Percentiles rank a stretch among this genome's conserved stretches.
These are phyloP conservation scores for Tuber brumale DNA, from an alignment of 495 filamentous ascomycete genomes.

Conservation along the genomic window DNA sequence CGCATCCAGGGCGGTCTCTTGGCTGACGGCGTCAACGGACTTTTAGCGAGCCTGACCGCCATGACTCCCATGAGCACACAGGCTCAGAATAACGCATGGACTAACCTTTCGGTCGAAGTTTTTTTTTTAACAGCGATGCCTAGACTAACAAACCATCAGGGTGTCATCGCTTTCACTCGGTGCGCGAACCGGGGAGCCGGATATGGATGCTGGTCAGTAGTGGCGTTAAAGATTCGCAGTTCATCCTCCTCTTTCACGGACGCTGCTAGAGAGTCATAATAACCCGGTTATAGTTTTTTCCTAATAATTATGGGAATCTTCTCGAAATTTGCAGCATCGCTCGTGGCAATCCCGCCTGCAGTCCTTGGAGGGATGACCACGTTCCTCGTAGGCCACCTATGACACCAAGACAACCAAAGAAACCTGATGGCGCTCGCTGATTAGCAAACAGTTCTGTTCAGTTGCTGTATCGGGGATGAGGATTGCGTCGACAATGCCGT, in stretches of 20 bases:
- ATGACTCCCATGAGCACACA: conserved; percentile 75
- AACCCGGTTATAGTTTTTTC: conserved; percentile 63
- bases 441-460: conserved; percentile 53
- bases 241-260: neutral
- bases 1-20: conserved; percentile 88
- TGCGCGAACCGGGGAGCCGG: conserved; percentile 86
- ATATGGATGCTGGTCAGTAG: conserved; percentile 54
- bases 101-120: too few relatives aligned
- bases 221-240: neutral
- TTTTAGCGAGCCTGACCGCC: conserved; percentile 73
- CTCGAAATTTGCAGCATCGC: conserved; percentile 80
- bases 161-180: conserved; percentile 80
- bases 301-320: conserved; percentile 76
- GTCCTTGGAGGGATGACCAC: conserved; percentile 92
- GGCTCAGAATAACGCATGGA: conserved; percentile 69
- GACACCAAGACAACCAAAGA: neutral
- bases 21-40: conserved; percentile 75
- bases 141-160: conserved; percentile 27
- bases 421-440: neutral
- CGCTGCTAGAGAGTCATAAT: neutral
- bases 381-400: conserved; percentile 53
- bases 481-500: conserved; percentile 70
- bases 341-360: conserved; percentile 71
- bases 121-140: too few relatives aligned
- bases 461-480: conserved; percentile 81